These are phyloP conservation scores for Casuarina glauca DNA, from an alignment of 306 rosid genomes.

Conservation along the genomic window DNA sequence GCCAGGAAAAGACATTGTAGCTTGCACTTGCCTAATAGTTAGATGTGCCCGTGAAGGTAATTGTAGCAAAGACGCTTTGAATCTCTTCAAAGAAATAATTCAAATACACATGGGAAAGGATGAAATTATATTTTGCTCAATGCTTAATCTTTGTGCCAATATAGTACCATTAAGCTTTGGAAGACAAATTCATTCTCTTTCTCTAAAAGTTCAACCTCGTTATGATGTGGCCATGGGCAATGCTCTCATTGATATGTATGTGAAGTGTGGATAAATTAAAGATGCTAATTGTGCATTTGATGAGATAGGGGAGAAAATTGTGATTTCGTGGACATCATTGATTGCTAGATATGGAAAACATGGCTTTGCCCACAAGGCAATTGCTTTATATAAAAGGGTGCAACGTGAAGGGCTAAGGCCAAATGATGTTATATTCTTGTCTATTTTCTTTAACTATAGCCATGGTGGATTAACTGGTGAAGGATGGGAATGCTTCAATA, in stretches of 20 bases:
- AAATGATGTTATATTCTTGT: slow-evolving; percentile 35
- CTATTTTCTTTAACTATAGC: slow-evolving; percentile 40
- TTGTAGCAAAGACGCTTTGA: not conserved
- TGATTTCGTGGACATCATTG: slow-evolving; percentile 33
- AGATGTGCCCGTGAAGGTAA: slow-evolving; percentile 30
- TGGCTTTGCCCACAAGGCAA: slow-evolving; percentile 15
- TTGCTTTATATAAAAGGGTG: too few species aligned
- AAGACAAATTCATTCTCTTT: not conserved
- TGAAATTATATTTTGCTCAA: too few species aligned
- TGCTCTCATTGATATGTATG: slow-evolving; percentile 4
- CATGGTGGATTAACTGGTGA: slow-evolving; percentile 26
- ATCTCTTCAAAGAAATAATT: slow-evolving; percentile 26
- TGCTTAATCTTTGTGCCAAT: too few species aligned
- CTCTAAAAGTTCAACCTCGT: slow-evolving; percentile 24
- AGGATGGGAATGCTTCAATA: too few species aligned
- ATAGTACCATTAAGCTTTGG: too few species aligned
- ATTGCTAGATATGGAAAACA: slow-evolving; percentile 41
- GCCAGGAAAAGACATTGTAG: not conserved
- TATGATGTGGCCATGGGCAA: slow-evolving; percentile 39
- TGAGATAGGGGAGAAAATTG: slow-evolving; percentile 35
- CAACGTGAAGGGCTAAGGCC: not conserved
- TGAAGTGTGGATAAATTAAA: slow-evolving; percentile 32
- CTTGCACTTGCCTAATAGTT: slow-evolving; percentile 30
- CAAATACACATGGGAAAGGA: not conserved
- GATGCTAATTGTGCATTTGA: slow-evolving; percentile 30